Base-by-base conservation (phyloP, 108 stramenopile species). In the Skeletonema potamos region DNA sequence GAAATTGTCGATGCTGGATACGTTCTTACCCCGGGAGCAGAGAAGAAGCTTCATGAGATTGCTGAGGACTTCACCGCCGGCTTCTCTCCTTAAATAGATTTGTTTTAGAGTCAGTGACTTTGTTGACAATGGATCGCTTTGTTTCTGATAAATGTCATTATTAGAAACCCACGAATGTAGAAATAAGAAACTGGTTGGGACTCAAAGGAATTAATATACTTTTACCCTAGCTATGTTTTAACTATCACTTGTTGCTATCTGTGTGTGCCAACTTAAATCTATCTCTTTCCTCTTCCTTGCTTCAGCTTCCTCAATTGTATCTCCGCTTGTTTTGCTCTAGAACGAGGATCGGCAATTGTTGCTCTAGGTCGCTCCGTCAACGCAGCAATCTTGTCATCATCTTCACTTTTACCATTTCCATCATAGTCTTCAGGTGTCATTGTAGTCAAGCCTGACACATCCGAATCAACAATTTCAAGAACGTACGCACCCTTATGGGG, bases 31-130 rank as follows among this genome's bases (percentile, higher is more conserved):
- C 75, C 89, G 17, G 87, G 61, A n/a, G 72, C 85, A 59, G 96
- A 96, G 78, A 72, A 85, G 68, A 81, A 91, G 73, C 83, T 99
- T 72, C 84, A 89, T 70, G 89, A 92, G 43, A 91, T 96, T 72
- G 96, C 97, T 54, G 98, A 99, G 82, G 92, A 96, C 48, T 99
- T 98, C 90, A 98, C 98, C 67, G 81, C 51, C 58, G 95, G 92
- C 57, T 96, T 76, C 91, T 76, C 84, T 43, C 91, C 93, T 80
- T 82, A 84, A 62, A 51, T 67, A 51, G 18, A 36, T 54, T 37
- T 27, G 54, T 54, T 29, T 54, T n/a, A 22, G n/a, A 46, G 28
- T 51, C n/a, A 32, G 36, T 28, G 54, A 54, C 32, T 22, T 33
- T 27, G 15, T 26, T 37, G 33, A 33, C 22, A 15, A 18, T 63